A percentile compares a stretch with the other conserved stretches of the same genome.
Conservation (phyloP, 352 stramenopile genomes). For the Pythium chondricola region DNA sequence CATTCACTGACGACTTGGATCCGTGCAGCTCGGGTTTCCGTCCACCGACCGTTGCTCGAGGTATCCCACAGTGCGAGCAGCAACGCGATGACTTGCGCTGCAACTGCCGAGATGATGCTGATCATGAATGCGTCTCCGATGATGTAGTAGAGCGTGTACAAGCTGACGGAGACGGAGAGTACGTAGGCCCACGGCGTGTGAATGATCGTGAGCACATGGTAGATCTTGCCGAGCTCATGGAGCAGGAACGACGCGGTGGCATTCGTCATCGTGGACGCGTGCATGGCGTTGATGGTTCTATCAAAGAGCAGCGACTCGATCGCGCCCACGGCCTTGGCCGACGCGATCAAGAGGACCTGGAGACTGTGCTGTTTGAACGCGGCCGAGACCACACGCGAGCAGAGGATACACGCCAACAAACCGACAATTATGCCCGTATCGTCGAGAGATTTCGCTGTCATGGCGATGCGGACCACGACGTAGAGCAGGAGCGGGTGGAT, state of each 20-base stretch:
- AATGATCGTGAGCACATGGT: slow-evolving; percentile 15
- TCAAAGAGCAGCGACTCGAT: slow-evolving; percentile 20
- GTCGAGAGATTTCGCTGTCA: not conserved
- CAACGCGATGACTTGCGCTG: slow-evolving; percentile 9
- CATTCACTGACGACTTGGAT: slow-evolving; percentile 19
- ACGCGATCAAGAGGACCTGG: slow-evolving; percentile 2
- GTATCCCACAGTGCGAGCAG: slow-evolving; percentile 8
- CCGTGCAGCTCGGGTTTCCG: slow-evolving; percentile 2
- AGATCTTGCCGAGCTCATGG: slow-evolving; percentile 18
- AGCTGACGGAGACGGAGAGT: slow-evolving; percentile 5
- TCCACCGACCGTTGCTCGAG: slow-evolving; percentile 6
- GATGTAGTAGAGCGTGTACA: slow-evolving; percentile 14
- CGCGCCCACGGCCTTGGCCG: slow-evolving; percentile 11
- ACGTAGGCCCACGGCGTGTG: slow-evolving; percentile 13
- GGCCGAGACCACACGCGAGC: not conserved
- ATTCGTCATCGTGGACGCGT: not conserved
- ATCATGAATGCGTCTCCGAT: slow-evolving; percentile 17
- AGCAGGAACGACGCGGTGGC: slow-evolving; percentile 15
- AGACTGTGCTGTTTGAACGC: slow-evolving; percentile 10
- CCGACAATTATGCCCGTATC: slow-evolving; percentile 2
- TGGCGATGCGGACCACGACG: slow-evolving; percentile 9
- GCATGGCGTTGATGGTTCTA: not conserved
- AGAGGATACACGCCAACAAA: slow-evolving; percentile 4
- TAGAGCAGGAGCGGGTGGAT: slow-evolving; percentile 18
- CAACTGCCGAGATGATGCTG: slow-evolving; percentile 14